phyloP scores from a whole-genome alignment of 2,329 filamentous ascomycete species.

The Coleophoma crateriformis region DNA sequence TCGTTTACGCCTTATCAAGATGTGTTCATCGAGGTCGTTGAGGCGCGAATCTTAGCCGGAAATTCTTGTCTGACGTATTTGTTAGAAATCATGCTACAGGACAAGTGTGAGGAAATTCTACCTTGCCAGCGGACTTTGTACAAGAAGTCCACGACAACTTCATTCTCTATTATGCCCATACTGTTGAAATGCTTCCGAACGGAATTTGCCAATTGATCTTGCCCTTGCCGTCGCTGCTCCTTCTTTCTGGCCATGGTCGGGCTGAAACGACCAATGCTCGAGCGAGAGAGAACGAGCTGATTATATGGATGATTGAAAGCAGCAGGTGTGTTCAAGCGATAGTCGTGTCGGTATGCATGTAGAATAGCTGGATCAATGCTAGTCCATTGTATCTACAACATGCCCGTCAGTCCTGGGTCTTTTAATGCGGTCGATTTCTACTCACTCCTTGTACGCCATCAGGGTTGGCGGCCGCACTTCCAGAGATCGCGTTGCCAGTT shows the following conservation, averaged over 20 bases:
- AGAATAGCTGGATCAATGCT: constrained; percentile 63
- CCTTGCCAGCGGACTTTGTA: constrained; percentile 30
- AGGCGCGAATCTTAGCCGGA: constrained; percentile 31
- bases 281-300: constrained; percentile 54
- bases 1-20: background rate
- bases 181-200: constrained; percentile 83
- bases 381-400: constrained; percentile 53
- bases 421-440: background rate
- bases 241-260: constrained; percentile 69
- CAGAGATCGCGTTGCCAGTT: constrained; percentile 7
- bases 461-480: constrained; percentile 7
- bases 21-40: constrained; percentile 17
- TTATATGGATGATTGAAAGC: constrained; percentile 62
- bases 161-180: constrained; percentile 72
- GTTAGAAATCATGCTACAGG: background rate
- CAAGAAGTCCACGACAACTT: constrained; percentile 62
- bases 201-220: constrained; percentile 64
- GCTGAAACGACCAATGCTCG: constrained; percentile 65
- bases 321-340: constrained; percentile 65
- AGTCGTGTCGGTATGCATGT: constrained; percentile 69
- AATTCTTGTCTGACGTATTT: constrained; percentile 28
- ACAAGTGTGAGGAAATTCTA: constrained; percentile 5
- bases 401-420: constrained; percentile 1
- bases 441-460: constrained; percentile 23
- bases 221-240: constrained; percentile 60